phyloP scores from a whole-genome alignment of 257 asterid species.

The Solanum infundibuliforme region DNA sequence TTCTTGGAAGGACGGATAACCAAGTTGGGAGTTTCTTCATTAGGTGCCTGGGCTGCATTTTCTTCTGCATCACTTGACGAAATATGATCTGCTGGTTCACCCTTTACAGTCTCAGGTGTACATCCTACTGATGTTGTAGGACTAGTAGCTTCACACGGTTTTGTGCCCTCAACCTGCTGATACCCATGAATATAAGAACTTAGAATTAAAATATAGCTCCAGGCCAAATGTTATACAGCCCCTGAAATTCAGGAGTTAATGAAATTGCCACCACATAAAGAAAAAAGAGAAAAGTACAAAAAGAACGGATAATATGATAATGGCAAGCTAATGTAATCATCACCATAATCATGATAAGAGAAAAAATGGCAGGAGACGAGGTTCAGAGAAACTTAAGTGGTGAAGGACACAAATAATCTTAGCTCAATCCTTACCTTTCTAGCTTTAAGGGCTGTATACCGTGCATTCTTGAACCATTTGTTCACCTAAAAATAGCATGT shows the following conservation, averaged over 20 bases:
- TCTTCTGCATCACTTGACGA: conserved; percentile 13
- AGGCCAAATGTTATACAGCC: not conserved
- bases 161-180: conserved; percentile 32
- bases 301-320: not conserved
- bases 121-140: conserved; percentile 23
- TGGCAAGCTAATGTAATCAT: not conserved
- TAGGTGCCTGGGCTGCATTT: conserved; percentile 11
- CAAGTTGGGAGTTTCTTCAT: conserved; percentile 22
- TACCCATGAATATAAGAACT: conserved; percentile 5
- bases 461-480: conserved; percentile 99
- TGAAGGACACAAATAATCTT: not conserved
- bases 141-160: conserved; percentile 24
- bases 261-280: not conserved
- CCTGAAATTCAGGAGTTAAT: not conserved
- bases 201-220: not conserved
- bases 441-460: conserved; percentile 84
- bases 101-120: conserved; percentile 21
- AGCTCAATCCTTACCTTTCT: conserved; percentile 53
- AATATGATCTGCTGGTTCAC: conserved; percentile 16
- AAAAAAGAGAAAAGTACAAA: not conserved
- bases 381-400: not conserved
- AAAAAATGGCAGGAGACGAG: not conserved
- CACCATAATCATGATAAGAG: not conserved
- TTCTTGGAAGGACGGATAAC: conserved; percentile 22
- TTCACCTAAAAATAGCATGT: conserved; percentile 53